phyloP scores from a whole-genome alignment of 371 early-diverging fungal species.

The Circinella minor region DNA sequence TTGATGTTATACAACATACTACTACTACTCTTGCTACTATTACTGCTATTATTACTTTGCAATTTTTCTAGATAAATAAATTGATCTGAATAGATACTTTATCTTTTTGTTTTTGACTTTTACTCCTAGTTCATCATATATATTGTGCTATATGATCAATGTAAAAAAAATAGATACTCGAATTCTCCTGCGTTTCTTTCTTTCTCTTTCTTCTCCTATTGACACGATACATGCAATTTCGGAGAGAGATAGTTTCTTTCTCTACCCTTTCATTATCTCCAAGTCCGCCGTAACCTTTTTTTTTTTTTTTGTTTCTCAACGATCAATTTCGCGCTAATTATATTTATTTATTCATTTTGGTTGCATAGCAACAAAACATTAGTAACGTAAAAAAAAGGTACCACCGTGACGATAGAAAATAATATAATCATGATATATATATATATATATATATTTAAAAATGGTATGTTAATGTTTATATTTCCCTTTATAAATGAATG shows the following conservation, averaged over 20 bases:
- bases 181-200: conserved; percentile 3
- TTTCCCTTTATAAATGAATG: too few relatives aligned
- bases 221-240: neutral
- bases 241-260: neutral
- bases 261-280: neutral
- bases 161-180: neutral
- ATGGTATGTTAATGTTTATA: too few relatives aligned
- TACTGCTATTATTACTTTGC: too few relatives aligned
- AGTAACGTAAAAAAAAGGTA: too few relatives aligned
- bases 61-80: too few relatives aligned
- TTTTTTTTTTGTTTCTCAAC: neutral
- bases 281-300: conserved; percentile 1
- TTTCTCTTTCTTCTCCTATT: conserved; percentile 4
- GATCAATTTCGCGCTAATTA: neutral
- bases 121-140: neutral
- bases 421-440: too few relatives aligned
- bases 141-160: neutral
- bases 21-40: too few relatives aligned
- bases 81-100: too few relatives aligned
- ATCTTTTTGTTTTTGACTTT: too few relatives aligned
- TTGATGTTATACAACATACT: too few relatives aligned
- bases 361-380: neutral
- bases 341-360: neutral
- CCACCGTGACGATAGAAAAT: too few relatives aligned
- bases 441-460: too few relatives aligned